Percentiles rank a stretch among this genome's conserved stretches.
phyloP scores from a whole-genome alignment of 129 eudicot genomes.

The Apium graveolens region DNA sequence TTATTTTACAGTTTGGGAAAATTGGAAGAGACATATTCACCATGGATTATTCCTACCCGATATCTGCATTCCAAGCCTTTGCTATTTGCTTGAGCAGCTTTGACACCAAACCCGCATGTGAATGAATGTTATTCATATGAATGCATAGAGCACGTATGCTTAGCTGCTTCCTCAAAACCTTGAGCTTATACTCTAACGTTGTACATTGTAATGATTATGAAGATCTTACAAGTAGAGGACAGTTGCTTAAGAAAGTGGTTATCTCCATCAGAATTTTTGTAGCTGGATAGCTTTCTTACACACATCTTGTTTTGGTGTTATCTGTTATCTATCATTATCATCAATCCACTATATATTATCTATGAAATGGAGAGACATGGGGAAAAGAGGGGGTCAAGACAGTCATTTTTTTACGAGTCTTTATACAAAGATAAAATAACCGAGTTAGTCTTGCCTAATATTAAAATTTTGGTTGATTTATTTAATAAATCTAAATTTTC shows the following conservation, averaged over 20 bases:
- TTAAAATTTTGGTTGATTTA: too few relatives aligned
- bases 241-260: conserved; percentile 6
- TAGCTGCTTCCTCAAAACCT: background rate
- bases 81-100: conserved; percentile 95
- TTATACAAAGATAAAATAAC: too few relatives aligned
- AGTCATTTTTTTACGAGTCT: too few relatives aligned
- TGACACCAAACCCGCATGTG: conserved; percentile 97
- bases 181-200: background rate
- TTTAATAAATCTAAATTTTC: too few relatives aligned
- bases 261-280: background rate
- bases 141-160: background rate
- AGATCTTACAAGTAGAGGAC: background rate
- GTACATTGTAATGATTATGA: background rate
- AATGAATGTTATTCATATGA: conserved; percentile 30
- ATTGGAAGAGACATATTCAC: conserved; percentile 91
- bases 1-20: conserved; percentile 84
- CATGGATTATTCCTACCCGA: conserved; percentile 93
- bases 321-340: background rate
- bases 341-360: background rate
- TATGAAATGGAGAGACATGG: too few relatives aligned
- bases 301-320: background rate
- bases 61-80: conserved; percentile 96
- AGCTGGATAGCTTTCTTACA: background rate
- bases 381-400: too few relatives aligned
- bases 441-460: too few relatives aligned